A percentile compares a stretch with the other conserved stretches of the same genome.
Evolutionary conservation across 116 monocot genomes (phyloP).

Genomic region (Phalaenopsis hybrid): DNA sequence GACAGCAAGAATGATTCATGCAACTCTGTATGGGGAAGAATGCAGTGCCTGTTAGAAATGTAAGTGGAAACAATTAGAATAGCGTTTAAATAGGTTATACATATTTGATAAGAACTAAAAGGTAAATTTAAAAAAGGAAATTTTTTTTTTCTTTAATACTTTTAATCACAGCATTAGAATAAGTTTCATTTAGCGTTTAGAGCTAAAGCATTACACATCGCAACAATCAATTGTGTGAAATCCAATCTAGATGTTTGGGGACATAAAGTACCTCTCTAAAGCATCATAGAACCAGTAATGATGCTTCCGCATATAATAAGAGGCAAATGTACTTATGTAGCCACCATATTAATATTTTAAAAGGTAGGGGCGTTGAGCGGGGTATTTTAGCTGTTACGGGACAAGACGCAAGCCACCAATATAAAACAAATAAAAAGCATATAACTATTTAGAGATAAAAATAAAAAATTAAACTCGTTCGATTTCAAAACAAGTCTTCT

Average conservation of each 20-base stretch:
- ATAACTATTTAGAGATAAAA: no score
- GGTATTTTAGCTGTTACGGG: no score
- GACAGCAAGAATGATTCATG: slow-evolving; percentile 94
- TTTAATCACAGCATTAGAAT: background rate
- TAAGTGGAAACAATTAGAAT: slow-evolving; percentile 5
- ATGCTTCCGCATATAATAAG: background rate
- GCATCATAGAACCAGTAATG: background rate
- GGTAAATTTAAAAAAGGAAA: no score
- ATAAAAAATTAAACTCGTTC: no score
- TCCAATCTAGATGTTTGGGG: no score
- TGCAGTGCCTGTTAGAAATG: slow-evolving; percentile 56
- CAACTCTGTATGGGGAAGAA: slow-evolving; percentile 94
- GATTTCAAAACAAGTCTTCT: no score
- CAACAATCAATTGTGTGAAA: background rate
- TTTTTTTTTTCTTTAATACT: background rate
- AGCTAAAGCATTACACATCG: background rate
- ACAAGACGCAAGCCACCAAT: no score
- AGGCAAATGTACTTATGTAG: background rate
- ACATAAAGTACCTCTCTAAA: background rate
- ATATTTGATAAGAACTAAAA: background rate
- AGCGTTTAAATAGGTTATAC: background rate
- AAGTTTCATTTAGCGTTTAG: background rate
- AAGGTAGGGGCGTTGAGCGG: no score
- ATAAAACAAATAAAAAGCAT: no score
- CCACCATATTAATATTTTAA: background rate